phyloP scores from a whole-genome alignment of 2,329 filamentous ascomycete genomes.

The Nemania sp. region DNA sequence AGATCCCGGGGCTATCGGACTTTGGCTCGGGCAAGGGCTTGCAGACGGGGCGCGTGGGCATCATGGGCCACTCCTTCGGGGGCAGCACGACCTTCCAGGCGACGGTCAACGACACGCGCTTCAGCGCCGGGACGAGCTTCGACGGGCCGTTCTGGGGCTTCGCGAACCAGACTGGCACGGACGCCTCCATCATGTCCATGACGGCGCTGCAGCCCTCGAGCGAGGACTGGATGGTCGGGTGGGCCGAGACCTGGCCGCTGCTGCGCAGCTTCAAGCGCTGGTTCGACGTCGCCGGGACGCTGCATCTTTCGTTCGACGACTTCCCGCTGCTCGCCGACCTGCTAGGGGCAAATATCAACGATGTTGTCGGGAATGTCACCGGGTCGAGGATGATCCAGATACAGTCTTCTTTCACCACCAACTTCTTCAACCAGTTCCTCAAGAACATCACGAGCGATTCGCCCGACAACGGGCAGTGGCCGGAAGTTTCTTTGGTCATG shows the following conservation, averaged over 20 bases:
- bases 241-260: constrained; percentile 17
- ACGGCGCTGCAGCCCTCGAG: constrained; percentile 14
- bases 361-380: constrained; percentile 17
- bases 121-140: constrained; percentile 20
- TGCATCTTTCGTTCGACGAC: constrained; percentile 27
- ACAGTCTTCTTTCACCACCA: constrained; percentile 19
- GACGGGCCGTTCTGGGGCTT: constrained; percentile 29
- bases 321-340: constrained; percentile 12
- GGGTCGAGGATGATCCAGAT: constrained; percentile 27
- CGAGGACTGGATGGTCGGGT: constrained; percentile 2
- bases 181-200: constrained; percentile 17
- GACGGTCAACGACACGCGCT: constrained; percentile 26
- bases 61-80: constrained; percentile 26
- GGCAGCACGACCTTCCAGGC: constrained; percentile 22
- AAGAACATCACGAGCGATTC: constrained; percentile 11
- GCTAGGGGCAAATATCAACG: background rate
- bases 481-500: constrained; percentile 17
- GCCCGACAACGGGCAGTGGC: constrained; percentile 4
- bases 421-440: constrained; percentile 31
- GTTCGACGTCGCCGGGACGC: constrained; percentile 21
- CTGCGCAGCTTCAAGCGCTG: constrained; percentile 19
- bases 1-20: constrained; percentile 20
- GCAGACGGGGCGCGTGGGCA: constrained; percentile 18
- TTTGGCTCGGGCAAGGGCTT: background rate
- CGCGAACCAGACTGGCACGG: constrained; percentile 16